phyloP scores from a whole-genome alignment of 192 early-diverging fungal species.

The Mortierella alpina region DNA sequence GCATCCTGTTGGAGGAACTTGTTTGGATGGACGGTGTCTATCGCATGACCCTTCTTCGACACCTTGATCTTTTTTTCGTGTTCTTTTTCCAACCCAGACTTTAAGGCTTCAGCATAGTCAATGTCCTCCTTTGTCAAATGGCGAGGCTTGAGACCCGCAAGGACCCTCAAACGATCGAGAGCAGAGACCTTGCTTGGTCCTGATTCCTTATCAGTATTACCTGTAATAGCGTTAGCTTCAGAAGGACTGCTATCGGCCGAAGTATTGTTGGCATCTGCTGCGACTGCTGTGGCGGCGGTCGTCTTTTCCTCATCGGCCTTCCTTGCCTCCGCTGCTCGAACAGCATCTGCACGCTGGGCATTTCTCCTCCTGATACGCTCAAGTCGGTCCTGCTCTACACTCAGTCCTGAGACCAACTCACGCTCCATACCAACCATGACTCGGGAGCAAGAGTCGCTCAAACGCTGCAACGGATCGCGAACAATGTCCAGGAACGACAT shows the following conservation, averaged over 20 bases:
- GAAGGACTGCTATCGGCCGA: neutral
- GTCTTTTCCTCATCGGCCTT: slow-evolving; percentile 25
- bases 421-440: slow-evolving; percentile 48
- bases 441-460: slow-evolving; percentile 51
- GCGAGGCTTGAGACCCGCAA: slow-evolving; percentile 12
- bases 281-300: neutral
- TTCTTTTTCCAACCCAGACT: slow-evolving; percentile 21
- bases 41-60: neutral
- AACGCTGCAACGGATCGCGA: slow-evolving; percentile 57
- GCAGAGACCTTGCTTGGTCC: too few species aligned
- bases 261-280: neutral
- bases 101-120: slow-evolving; percentile 40
- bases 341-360: slow-evolving; percentile 28
- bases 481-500: slow-evolving; percentile 62
- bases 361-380: slow-evolving; percentile 45
- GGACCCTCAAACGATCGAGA: slow-evolving; percentile 9
- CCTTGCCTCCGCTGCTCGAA: slow-evolving; percentile 31
- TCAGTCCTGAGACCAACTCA: slow-evolving; percentile 38
- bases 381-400: slow-evolving; percentile 46
- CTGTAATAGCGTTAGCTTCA: neutral
- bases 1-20: slow-evolving; percentile 21
- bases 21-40: slow-evolving; percentile 15
- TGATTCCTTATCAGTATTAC: neutral
- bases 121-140: slow-evolving; percentile 28
- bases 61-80: slow-evolving; percentile 8